phyloP scores from a whole-genome alignment of 371 early-diverging fungal species.

The Mortierella sp. region DNA sequence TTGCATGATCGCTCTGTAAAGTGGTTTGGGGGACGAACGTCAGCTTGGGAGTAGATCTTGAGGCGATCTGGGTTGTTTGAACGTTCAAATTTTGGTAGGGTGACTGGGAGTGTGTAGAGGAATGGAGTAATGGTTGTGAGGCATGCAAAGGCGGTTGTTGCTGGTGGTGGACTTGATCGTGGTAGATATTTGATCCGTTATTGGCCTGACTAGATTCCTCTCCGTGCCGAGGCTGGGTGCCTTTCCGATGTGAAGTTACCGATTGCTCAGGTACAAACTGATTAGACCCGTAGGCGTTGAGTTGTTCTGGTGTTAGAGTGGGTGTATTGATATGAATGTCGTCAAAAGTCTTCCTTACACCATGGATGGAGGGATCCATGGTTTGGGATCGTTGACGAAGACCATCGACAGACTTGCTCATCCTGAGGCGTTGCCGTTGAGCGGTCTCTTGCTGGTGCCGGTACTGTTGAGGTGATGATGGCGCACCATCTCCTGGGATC shows the following conservation, averaged over 20 bases:
- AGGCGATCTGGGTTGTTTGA: conserved; percentile 34
- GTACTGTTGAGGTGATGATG: conserved; percentile 4
- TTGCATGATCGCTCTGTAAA: conserved; percentile 33
- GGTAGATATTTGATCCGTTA: conserved; percentile 1
- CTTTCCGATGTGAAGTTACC: conserved; percentile 5
- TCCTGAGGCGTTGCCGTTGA: conserved; percentile 20
- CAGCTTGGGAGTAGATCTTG: conserved; percentile 48
- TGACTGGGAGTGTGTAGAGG: conserved; percentile 12
- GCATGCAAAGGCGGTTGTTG: conserved; percentile 8
- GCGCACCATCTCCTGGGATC: not conserved
- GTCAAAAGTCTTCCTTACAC: conserved; percentile 25
- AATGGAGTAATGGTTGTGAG: conserved; percentile 3
- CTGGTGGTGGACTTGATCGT: conserved; percentile 1
- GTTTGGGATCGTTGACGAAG: conserved; percentile 43
- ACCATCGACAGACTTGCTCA: conserved; percentile 50
- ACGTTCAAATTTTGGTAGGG: conserved; percentile 41
- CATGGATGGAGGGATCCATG: conserved; percentile 27
- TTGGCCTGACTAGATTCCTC: conserved; percentile 1
- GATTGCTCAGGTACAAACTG: not conserved
- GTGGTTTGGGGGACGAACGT: conserved; percentile 36
- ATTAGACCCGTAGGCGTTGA: conserved; percentile 33
- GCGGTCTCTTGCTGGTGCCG: conserved; percentile 9
- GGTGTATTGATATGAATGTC: conserved; percentile 34
- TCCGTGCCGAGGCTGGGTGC: not conserved
- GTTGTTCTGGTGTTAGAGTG: conserved; percentile 32